These are phyloP conservation scores for Linnemannia exigua DNA, from an alignment of 192 early-diverging fungal genomes.

Conservation along the genomic window DNA sequence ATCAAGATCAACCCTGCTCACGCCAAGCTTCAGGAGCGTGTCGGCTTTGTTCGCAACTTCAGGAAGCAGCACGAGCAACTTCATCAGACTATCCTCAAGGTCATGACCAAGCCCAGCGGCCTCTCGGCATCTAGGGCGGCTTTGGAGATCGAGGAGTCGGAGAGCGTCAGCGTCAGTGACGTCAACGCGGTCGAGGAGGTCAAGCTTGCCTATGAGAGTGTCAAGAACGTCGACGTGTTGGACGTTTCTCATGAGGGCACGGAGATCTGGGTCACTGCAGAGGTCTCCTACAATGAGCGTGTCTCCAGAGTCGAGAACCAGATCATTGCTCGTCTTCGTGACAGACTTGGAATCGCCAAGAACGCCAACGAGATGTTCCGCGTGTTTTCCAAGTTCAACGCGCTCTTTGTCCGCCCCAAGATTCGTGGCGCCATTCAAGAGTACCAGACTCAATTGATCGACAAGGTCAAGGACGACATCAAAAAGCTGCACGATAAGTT, in stretches of 20 bases:
- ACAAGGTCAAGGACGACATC: slow-evolving; percentile 99
- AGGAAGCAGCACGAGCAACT: slow-evolving; percentile 98
- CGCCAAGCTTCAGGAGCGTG: slow-evolving; percentile 92
- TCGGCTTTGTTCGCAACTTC: slow-evolving; percentile 92
- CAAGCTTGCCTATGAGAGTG: slow-evolving; percentile 88
- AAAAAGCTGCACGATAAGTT: slow-evolving; percentile 96
- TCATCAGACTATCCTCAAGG: slow-evolving; percentile 94
- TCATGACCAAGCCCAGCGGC: slow-evolving; percentile 81
- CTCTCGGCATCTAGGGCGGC: slow-evolving; percentile 38
- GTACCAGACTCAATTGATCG: slow-evolving; percentile 98
- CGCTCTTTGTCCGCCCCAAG: slow-evolving; percentile 98
- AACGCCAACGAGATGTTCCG: slow-evolving; percentile 99
- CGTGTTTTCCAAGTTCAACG: slow-evolving; percentile 99
- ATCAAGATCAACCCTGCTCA: slow-evolving; percentile 96
- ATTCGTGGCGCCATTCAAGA: slow-evolving; percentile 99
- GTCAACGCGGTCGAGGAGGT: slow-evolving; percentile 92
- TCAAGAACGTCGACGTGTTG: slow-evolving; percentile 94
- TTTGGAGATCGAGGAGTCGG: slow-evolving; percentile 62
- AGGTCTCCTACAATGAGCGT: slow-evolving; percentile 94
- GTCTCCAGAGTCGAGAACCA: slow-evolving; percentile 97
- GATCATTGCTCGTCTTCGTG: slow-evolving; percentile 91
- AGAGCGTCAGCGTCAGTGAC: slow-evolving; percentile 70
- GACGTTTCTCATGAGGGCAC: slow-evolving; percentile 96
- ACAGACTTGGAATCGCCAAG: slow-evolving; percentile 93
- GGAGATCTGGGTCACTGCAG: slow-evolving; percentile 92